Evolutionary conservation across 1,139 yeast species (phyloP), one percentile per base, ranked within the genome.

Genomic region (Eremothecium sinecaudum): DNA sequence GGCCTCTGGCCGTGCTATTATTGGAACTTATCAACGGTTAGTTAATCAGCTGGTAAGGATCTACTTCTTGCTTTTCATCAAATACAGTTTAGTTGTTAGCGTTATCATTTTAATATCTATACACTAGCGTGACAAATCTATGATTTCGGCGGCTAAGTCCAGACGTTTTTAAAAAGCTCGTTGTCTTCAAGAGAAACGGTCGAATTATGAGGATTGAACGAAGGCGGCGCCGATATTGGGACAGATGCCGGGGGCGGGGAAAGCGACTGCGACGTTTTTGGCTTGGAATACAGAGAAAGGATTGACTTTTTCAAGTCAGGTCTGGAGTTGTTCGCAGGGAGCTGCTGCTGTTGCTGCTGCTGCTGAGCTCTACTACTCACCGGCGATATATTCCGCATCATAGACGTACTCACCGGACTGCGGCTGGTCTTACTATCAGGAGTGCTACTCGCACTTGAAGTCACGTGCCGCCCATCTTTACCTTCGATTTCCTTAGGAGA

Each of bases 221-320:
- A 37, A 33, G 64, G 51, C 14, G 58, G 53, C 33, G 55, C 31
- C 9, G 27, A 17, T 31, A 27, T 22, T 13, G 35, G 31, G 18
- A 26, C 27, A 13, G 28, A 16, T 7, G 28, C 18, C 11, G 32
- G 51, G 16, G 45, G 44, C 19, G 39, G 17, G 28, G 12, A 16
- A 28, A 24, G 17, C 18, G n/a, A 10, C 9, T 10, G n/a, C 32
- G 24, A 37, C 24, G 38, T 35, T 16, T 37, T 24, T 7, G 90
- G 83, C 2, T 82, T 71, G 2, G 96, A 79, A 56, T 90, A 90
- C 39, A 90, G 68, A 14, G 96, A 84, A 41, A 90, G 63, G 42
- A 90, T 90, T 1, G 95, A 82, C 60, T 83, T 83, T 54, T 90
- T 90, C 56, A 90, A 69, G 52, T 87, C 96, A n/a, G 80, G 78